phyloP scores from a whole-genome alignment of 345 rosid genomes.

The Brassica incana region DNA sequence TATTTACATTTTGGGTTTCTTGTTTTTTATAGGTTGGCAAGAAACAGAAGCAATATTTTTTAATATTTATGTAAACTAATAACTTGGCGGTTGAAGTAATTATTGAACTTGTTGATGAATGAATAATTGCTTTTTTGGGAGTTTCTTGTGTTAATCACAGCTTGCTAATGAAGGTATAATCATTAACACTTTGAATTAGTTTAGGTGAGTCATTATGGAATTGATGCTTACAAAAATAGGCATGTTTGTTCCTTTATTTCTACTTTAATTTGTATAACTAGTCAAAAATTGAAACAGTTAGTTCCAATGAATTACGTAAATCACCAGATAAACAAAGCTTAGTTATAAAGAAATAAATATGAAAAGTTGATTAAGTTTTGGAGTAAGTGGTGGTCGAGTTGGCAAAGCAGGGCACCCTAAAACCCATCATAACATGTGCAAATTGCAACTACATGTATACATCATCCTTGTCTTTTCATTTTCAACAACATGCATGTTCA shows the following conservation, averaged over 20 bases:
- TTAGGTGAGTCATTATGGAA: constrained; percentile 6
- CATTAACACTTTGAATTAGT: constrained; percentile 15
- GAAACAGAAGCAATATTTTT: constrained; percentile 9
- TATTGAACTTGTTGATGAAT: constrained; percentile 32
- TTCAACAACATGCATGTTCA: constrained; percentile 27
- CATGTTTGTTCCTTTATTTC: background rate
- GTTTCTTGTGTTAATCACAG: background rate
- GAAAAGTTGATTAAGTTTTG: background rate
- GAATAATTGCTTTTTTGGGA: constrained; percentile 25
- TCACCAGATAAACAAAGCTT: background rate
- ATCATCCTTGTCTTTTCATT: constrained; percentile 29
- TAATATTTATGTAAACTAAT: constrained; percentile 8
- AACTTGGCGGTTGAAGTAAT: constrained; percentile 32
- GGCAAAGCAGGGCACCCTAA: constrained; percentile 35
- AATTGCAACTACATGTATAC: constrained; percentile 18
- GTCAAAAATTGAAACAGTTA: background rate
- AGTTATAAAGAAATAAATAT: constrained; percentile 3
- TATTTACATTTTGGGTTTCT: background rate
- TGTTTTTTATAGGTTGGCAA: constrained; percentile 19
- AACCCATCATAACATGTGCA: constrained; percentile 36
- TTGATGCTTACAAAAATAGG: constrained; percentile 3
- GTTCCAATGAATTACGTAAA: constrained; percentile 9
- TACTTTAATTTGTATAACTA: background rate
- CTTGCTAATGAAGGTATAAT: constrained; percentile 33
- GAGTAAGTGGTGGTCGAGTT: constrained; percentile 35